Base-by-base conservation (phyloP, 2,329 filamentous ascomycete species). In the Thermochaetoides dissita region DNA sequence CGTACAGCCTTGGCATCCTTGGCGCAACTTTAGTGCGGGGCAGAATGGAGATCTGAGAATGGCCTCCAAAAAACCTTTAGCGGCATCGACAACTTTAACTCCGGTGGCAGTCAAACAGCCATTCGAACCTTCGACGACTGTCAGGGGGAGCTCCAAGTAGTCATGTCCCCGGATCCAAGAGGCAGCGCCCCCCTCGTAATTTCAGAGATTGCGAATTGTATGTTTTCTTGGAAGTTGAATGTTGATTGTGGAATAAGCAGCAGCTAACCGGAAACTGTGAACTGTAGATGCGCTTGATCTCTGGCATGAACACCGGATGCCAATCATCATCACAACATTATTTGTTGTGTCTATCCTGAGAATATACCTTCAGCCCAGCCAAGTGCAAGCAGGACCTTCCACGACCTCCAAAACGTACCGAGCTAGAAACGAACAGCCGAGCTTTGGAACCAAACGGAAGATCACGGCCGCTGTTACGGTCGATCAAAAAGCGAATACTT, bases 241-340 rank as follows among this genome's bases (percentile, higher is more conserved):
- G 17, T 3, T 5, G 5, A 24, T 24, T 24, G 5, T 24, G 17
- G 17, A 24, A 24, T 24, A 24, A 24, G 17, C 5, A 24, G 17
- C 17, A 24, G 17, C 17, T 24, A 24, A 24, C 17, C 17, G 17
- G 17, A 24, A 24, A 24, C 17, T 24, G 17, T 24, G 17, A 24
- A 33, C 30, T 1, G 12, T 24, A 53, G 53, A 54, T 37, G 49
- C 43, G 10, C 38, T 55, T 24, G 51, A 53, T 29, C 43, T 54
- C 8, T 72, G 69, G 69, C 68, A 72, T 48, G 47, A 55, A 39
- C 59, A 69, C 46, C 64, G 69, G 17, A 64, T 65, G 10, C 58
- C 63, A 1, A 61, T 70, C 29, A 58, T 71, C 10, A 49, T 71
- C 3, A 53, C 55, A 32, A 49, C 59, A 2, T 57, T 69, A 40